phyloP scores from a whole-genome alignment of 83 land plant species.

The Diphasiastrum complanatum region DNA sequence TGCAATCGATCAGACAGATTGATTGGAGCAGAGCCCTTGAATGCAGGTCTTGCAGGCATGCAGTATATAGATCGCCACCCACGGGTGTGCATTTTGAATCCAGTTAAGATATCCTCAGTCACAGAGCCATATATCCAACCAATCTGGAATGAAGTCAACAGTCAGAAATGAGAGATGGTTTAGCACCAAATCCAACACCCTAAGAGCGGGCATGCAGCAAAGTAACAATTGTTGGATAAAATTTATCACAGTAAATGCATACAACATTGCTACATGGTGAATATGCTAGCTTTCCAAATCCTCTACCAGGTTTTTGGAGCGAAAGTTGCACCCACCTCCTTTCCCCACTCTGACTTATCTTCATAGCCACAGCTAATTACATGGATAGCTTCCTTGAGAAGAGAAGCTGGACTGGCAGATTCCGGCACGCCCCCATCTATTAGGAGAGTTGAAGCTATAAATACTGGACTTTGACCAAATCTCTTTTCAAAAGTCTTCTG shows the following conservation, averaged over 20 bases:
- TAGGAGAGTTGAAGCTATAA: constrained; percentile 63
- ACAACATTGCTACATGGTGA: too few species aligned
- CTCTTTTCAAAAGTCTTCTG: constrained; percentile 68
- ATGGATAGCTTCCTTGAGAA: constrained; percentile 67
- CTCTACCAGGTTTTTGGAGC: too few species aligned
- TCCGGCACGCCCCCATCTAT: constrained; percentile 63
- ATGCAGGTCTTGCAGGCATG: constrained; percentile 18
- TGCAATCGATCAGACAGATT: constrained; percentile 11
- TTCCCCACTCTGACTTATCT: constrained; percentile 75
- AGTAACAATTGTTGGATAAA: not conserved
- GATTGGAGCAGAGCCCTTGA: too few species aligned
- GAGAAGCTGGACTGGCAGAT: constrained; percentile 46
- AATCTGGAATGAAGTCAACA: too few species aligned
- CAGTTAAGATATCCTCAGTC: constrained; percentile 16
- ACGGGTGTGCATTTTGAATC: constrained; percentile 13
- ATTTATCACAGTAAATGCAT: too few species aligned
- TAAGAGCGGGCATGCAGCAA: too few species aligned
- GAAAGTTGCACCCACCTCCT: constrained; percentile 62
- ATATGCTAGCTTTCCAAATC: too few species aligned
- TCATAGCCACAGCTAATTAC: constrained; percentile 77
- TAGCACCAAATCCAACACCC: too few species aligned
- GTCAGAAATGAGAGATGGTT: too few species aligned
- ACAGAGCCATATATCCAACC: too few species aligned
- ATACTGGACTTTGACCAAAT: constrained; percentile 69
- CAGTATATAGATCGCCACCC: constrained; percentile 15